A percentile compares a stretch with the other conserved stretches of the same genome.
phyloP scores from a whole-genome alignment of 768 basidiomycete genomes.

The Scleroderma citrinum region DNA sequence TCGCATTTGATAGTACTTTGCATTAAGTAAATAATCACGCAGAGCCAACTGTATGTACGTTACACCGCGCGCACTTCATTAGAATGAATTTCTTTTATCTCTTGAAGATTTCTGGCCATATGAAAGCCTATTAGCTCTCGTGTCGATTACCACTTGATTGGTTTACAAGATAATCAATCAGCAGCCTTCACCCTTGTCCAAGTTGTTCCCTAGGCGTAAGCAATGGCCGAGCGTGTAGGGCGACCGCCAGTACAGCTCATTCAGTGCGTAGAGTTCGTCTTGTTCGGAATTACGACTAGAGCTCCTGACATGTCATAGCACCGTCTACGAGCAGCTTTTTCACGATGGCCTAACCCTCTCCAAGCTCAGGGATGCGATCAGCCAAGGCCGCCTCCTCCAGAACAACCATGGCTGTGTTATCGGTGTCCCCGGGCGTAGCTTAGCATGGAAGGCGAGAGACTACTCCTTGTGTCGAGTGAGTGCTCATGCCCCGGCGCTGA shows the following conservation, averaged over 20 bases:
- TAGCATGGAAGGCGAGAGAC: slow-evolving; percentile 70
- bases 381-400: slow-evolving; percentile 54
- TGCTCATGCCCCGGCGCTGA: slow-evolving; percentile 14
- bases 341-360: slow-evolving; percentile 48
- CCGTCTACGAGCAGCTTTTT: slow-evolving; percentile 43
- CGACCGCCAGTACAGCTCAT: slow-evolving; percentile 18
- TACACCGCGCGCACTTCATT: slow-evolving; percentile 21
- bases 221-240: not conserved
- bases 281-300: not conserved
- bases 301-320: slow-evolving; percentile 22
- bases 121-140: not conserved
- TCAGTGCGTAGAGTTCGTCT: slow-evolving; percentile 16
- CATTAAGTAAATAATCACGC: slow-evolving; percentile 28
- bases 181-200: not conserved
- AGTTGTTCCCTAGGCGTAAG: not conserved
- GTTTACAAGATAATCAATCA: not conserved
- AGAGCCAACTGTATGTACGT: slow-evolving; percentile 20
- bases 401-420: slow-evolving; percentile 31
- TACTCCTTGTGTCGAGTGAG: slow-evolving; percentile 8
- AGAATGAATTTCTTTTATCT: slow-evolving; percentile 17
- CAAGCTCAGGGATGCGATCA: slow-evolving; percentile 61
- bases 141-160: not conserved
- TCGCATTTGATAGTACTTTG: slow-evolving; percentile 26
- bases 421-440: slow-evolving; percentile 66
- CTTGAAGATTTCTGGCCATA: not conserved